Evolutionary conservation across 2,329 filamentous ascomycete species (phyloP), one percentile per base, ranked within the genome.

Genomic region (Epichloe baconii): DNA sequence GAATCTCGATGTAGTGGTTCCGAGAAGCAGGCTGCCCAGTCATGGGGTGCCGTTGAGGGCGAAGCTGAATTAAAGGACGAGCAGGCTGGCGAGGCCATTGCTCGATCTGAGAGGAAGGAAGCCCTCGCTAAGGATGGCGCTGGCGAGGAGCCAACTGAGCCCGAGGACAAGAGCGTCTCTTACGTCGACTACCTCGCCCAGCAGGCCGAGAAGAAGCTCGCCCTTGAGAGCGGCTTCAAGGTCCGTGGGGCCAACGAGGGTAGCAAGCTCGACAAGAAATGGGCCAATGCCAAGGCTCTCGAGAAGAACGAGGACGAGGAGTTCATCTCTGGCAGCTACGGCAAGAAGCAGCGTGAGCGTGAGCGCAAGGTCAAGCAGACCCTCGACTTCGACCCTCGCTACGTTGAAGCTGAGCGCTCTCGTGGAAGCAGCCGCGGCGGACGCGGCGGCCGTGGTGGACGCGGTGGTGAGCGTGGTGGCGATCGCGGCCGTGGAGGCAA

Each of bases 211-310:
- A 91, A 90, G 80, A 90, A 88, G 75, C 72, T 80, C 58, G 79
- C 80, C 58, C 79, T 91, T 57, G 79, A 79, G 61, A 70, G 73
- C 61, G 61, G 58, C 50, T 78, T 83, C 63, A 79, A 87, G 64
- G 78, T 88, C 66, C 91, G 93, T 74, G 83, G 89, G 76, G 75
- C 91, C 71, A 96, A 97, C 77, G 90, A 96, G 77, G 90, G 90
- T 65, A 79, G 76, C 76, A 88, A 88, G 76, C 67, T 75, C 63
- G 83, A 89, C 77, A 91, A 93, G 81, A 93, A 96, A 80, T 95
- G 90, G 87, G 86, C 86, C 64, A 77, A 79, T 63, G 89, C 88
- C 68, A 94, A 90, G 77, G 66, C 77, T 53, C 73, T 86, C 52
- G 67, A 72, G 66, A 84, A 85, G 69, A 74, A 81, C 19, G 78